Conservation (phyloP, 2,329 filamentous ascomycete species). For the Xylariaceae sp. region DNA sequence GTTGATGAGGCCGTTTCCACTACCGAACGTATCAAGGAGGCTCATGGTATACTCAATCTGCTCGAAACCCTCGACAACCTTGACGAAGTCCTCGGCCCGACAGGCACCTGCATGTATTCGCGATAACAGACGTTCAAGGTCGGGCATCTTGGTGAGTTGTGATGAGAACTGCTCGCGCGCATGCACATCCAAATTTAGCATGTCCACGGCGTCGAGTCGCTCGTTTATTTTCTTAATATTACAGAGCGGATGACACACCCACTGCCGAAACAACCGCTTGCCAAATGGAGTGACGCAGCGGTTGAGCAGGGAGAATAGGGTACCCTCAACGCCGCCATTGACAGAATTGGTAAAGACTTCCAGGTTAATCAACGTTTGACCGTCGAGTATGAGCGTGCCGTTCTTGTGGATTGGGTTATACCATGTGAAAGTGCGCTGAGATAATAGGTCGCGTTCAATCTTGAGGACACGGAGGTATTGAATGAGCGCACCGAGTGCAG, state of each 20-base stretch:
- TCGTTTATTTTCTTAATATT: constrained; percentile 87
- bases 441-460: constrained; percentile 80
- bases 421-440: constrained; percentile 83
- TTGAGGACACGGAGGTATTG: constrained; percentile 85
- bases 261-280: constrained; percentile 91
- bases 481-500: constrained; percentile 80
- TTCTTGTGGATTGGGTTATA: constrained; percentile 91
- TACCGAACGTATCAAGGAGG: constrained; percentile 67
- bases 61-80: constrained; percentile 91
- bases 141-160: constrained; percentile 85
- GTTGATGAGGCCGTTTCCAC: constrained; percentile 79
- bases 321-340: constrained; percentile 80
- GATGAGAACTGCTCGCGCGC: constrained; percentile 84
- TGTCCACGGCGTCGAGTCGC: constrained; percentile 83
- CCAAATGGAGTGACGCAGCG: constrained; percentile 95
- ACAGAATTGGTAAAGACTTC: constrained; percentile 93
- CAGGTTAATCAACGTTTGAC: constrained; percentile 95
- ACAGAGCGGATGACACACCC: constrained; percentile 93
- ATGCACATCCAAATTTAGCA: constrained; percentile 76
- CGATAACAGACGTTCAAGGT: constrained; percentile 89
- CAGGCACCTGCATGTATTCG: constrained; percentile 90
- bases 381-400: constrained; percentile 86
- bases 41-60: constrained; percentile 94
- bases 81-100: constrained; percentile 86
- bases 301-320: constrained; percentile 85